These are phyloP conservation scores for Oryza meridionalis DNA, from an alignment of 176 grass and related monocot species.

Conservation along the genomic window DNA sequence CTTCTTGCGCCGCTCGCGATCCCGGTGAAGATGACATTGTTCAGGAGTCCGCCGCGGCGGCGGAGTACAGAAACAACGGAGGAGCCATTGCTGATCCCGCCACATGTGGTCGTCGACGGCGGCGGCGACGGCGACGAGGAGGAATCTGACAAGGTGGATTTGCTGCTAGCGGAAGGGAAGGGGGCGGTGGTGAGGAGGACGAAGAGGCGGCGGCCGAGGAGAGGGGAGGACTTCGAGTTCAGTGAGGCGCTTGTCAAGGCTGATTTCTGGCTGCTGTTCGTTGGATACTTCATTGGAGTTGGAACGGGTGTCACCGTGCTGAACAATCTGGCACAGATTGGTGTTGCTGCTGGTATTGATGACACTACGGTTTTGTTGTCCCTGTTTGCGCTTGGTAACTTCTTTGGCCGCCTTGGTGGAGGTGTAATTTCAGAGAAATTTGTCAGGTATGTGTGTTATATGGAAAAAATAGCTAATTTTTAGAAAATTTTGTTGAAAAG, in stretches of 20 bases:
- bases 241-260: constrained; percentile 65
- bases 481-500: no score
- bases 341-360: constrained; percentile 34
- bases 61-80: not conserved
- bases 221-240: constrained; percentile 72
- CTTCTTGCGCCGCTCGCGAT: constrained; percentile 68
- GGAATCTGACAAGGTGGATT: constrained; percentile 24
- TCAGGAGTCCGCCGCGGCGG: not conserved
- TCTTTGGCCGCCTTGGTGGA: constrained; percentile 58
- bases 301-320: constrained; percentile 67
- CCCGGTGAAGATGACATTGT: constrained; percentile 71
- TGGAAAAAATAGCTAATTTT: no score
- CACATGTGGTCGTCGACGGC: not conserved
- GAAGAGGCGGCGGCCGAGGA: constrained; percentile 40
- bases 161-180: constrained; percentile 64
- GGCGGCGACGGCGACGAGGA: not conserved
- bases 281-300: constrained; percentile 64
- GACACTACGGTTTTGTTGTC: constrained; percentile 57
- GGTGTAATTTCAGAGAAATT: constrained; percentile 59
- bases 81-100: constrained; percentile 45
- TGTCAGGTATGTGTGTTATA: constrained; percentile 39
- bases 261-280: constrained; percentile 75
- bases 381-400: constrained; percentile 69
- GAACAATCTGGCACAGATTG: constrained; percentile 73
- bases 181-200: constrained; percentile 48